A percentile compares a stretch with the other conserved stretches of the same genome.
phyloP scores from a whole-genome alignment of 2,329 filamentous ascomycete species.

The Didymella exigua region DNA sequence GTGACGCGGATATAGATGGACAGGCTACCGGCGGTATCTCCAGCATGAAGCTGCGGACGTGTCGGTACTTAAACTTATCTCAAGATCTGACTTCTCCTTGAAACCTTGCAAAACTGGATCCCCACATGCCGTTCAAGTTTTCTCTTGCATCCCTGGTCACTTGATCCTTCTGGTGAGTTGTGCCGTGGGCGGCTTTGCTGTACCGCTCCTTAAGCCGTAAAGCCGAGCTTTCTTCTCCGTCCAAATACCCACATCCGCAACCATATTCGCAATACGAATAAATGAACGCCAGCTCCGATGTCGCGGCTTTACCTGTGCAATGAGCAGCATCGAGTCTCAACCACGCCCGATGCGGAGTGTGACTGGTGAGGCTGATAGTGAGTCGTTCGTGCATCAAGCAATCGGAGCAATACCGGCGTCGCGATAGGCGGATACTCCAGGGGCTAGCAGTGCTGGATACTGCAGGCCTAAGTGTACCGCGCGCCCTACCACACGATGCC shows the following conservation, averaged over 20 bases:
- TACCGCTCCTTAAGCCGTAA: slow-evolving; percentile 28
- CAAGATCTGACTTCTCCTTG: slow-evolving; percentile 12
- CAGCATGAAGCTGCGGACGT: slow-evolving; percentile 15
- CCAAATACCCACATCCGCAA: background rate
- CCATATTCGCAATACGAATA: background rate
- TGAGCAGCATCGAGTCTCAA: background rate
- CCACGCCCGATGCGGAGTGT: slow-evolving; percentile 9
- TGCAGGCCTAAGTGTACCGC: slow-evolving; percentile 15
- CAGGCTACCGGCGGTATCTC: slow-evolving; percentile 28
- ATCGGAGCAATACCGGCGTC: slow-evolving; percentile 19
- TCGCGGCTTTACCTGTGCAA: slow-evolving; percentile 3
- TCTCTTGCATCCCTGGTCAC: slow-evolving; percentile 23
- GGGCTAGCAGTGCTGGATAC: slow-evolving; percentile 9
- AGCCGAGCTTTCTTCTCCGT: slow-evolving; percentile 5
- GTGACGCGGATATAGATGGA: slow-evolving; percentile 35
- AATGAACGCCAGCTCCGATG: background rate
- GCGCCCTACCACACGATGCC: slow-evolving; percentile 25
- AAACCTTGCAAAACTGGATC: slow-evolving; percentile 22
- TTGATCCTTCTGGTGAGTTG: slow-evolving; percentile 22
- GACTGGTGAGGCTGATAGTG: slow-evolving; percentile 20
- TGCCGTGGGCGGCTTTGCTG: slow-evolving; percentile 21
- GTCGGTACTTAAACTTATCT: slow-evolving; percentile 5
- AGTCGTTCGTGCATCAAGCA: slow-evolving; percentile 15
- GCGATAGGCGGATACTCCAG: slow-evolving; percentile 28
- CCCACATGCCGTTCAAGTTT: slow-evolving; percentile 20